Evolutionary conservation across 2,329 filamentous ascomycete species (phyloP), one percentile per base, ranked within the genome.

Genomic region (Aspergillus sp.): DNA sequence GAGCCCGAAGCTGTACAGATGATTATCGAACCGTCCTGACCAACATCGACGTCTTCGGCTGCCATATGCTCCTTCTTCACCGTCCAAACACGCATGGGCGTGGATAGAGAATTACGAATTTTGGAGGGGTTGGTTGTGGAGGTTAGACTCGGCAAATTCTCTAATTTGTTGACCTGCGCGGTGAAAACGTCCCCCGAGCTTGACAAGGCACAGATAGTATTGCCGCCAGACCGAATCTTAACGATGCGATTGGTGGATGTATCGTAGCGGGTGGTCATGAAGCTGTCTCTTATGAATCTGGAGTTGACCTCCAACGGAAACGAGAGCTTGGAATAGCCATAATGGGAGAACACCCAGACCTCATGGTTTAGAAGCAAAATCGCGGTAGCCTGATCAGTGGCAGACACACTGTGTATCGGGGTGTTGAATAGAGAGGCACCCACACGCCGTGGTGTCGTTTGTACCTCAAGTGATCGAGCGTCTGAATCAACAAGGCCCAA

Each of bases 121-220:
- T 96, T 96, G 51, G 88, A 85, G 0, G 93, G 93, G 69, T 97
- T 97, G 0, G 93, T 97, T 0, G 93, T 97, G 0, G 93, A 97
- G 3, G 86, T 83, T 8, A 80, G 82, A 1, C 77, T 72, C 39
- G 86, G 82, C 50, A 82, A 82, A 2, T 80, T 76, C 56, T 93
- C 90, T 5, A 80, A 76, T 57, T 86, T 88, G 61, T 86, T 91
- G 24, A 96, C 84, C 50, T 87, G 84, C 63, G 97, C 84, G 0
- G 92, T 96, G 69, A 92, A 99, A 5, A 97, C 83, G 66, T 98
- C 93, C 1, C 95, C 95, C 54, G 86, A 86, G 27, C 83, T 88
- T 0, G 91, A 95, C 54, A 98, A 78, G 0, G 93, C 93, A 61
- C 91, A 95, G 56, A 99, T 93, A 0, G 91, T 96, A 66, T 96